Evolutionary conservation across 108 stramenopile species (phyloP), one percentile per base, ranked within the genome.

Genomic region (Craspedostauros australis): DNA sequence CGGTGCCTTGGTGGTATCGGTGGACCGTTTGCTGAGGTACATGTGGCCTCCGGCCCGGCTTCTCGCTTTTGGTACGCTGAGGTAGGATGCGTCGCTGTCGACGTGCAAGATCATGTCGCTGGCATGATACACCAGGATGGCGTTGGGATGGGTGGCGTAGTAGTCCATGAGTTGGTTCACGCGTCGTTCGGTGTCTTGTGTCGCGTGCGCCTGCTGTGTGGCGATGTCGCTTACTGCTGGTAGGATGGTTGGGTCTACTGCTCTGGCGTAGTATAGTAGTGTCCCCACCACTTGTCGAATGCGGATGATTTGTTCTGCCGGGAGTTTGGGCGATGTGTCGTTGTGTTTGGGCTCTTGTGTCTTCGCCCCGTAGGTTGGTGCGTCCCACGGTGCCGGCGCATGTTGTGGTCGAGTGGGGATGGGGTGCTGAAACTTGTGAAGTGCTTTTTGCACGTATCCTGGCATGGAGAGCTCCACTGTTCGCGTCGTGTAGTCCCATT

Each of bases 101-200:
- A 72, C 52, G 16, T 31, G 22, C 0, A 73, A 58, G 15, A 55
- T 3, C 76, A 77, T 72, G 44, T 70, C 71, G 30, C 68, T 68
- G 48, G 37, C 32, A 14, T 41, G 26, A 36, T 61, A 75, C 11
- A 66, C 59, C 9, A 72, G 9, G 2, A 46, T 66, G 43, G 73
- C 70, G 33, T 71, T 32, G 9, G 68, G 72, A 45, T 78, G 57
- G 8, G 72, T 56, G 32, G 76, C 70, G 5, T 33, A 30, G 37
- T 79, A 75, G 29, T 79, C 63, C n/a, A 79, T 48, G 12, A 79
- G 56, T 38, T 63, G 53, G 33, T 37, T 32, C 28, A 63, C 30
- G 22, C 34, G 47, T 15, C 30, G 8, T 21, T 36, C 25, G 14
- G 57, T 66, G 14, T 57, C 40, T n/a, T n/a, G n/a, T 22, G 61